phyloP scores from a whole-genome alignment of 495 filamentous ascomycete genomes.

The Penicillium diatomitis region DNA sequence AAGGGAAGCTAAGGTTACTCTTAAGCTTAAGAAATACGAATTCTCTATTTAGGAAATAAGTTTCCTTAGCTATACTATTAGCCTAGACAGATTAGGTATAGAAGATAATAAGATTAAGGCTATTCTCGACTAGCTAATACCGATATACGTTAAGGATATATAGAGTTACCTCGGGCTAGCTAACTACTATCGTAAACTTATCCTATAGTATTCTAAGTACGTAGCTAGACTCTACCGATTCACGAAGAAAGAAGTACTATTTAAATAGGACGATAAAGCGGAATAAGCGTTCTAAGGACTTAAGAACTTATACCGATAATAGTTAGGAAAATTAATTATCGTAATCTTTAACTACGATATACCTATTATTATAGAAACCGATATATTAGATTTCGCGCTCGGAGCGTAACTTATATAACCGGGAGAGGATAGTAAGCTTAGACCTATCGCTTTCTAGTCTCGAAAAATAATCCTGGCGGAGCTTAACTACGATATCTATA shows the following conservation, averaged over 20 bases:
- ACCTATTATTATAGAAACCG: not conserved
- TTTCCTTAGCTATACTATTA: not conserved
- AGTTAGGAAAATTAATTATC: not conserved
- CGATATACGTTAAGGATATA: not conserved
- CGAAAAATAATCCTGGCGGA: not conserved
- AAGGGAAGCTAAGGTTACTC: not conserved
- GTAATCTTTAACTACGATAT: not conserved
- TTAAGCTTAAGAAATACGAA: not conserved
- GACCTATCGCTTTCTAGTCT: not conserved
- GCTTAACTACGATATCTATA: not conserved
- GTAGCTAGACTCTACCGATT: not conserved
- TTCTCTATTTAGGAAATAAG: not conserved
- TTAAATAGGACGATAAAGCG: not conserved
- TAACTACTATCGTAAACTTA: not conserved
- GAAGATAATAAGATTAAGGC: not conserved
- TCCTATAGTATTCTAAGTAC: not conserved
- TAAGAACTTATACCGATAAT: not conserved
- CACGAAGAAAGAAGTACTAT: not conserved
- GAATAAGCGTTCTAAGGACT: not conserved
- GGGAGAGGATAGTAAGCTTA: not conserved
- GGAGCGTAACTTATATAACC: not conserved
- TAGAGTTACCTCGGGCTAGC: not conserved
- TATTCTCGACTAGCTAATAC: not conserved
- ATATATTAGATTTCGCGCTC: not conserved
- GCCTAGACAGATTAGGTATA: not conserved